Base-by-base conservation (phyloP, 139 green algal genomes). In the Yamagishiella unicocca region DNA sequence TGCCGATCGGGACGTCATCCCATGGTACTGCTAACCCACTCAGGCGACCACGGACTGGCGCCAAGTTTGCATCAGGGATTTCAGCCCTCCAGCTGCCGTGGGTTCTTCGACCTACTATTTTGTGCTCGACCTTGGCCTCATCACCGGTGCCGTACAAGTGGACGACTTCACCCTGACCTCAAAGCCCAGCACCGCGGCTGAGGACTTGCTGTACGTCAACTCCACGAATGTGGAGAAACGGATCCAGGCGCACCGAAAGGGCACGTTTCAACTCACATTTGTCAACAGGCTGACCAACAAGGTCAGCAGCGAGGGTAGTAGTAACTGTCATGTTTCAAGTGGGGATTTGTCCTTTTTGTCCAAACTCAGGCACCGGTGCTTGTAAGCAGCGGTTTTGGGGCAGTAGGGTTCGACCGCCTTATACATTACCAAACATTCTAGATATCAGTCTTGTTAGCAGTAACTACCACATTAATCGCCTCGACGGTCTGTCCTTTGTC, bases 131-230 rank as follows among this genome's bases (percentile, higher is more conserved):
- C 21, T 83, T 31, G 75, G 75, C 4, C 31, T 29, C 12, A 6
- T 35, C 19, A 21, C 31, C 4, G 75, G 75, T 7, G 38, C 75
- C 7, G 37, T 83, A 7, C 35, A 42, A 4, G 33, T 83, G 25
- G 75, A 83, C 50, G 75, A 83, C 35, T 83, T 83, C 24, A 54
- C 50, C 31, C 8, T 83, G 9, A 50, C 50, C 33, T 38, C n/a
- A 3, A 43, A 21, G 3, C 27, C 12, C 50, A 21, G 17, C 53
- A 4, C 2, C 75, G 21, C 33, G 19, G 33, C 50, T 2, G 33
- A 53, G 6, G 50, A 83, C 50, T 17, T 7, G 31, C 33, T 17
- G 7, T 83, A 83, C 75, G 46, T 70, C 31, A 83, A 68, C 50
- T 9, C n/a, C 19, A 50, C 53, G 33, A 50, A 31, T 21, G 35